Evolutionary conservation across 768 basidiomycete species (phyloP).

Genomic region (Vararia minispora): DNA sequence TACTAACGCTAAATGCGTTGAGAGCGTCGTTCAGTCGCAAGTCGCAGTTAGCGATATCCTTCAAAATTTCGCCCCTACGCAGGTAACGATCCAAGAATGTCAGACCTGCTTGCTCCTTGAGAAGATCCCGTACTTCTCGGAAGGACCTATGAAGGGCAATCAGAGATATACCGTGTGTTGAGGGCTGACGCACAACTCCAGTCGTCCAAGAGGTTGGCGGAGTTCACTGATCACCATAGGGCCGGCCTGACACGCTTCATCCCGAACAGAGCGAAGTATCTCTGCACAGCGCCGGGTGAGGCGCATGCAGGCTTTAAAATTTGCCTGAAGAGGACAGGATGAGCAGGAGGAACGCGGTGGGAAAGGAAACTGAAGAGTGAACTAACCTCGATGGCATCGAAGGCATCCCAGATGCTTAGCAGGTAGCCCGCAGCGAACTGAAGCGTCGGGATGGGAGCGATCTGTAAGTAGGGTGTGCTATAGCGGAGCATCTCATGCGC

Average conservation of each 20-base stretch:
- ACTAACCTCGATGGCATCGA: slow-evolving; percentile 45
- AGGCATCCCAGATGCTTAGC: slow-evolving; percentile 48
- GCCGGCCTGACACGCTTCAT: slow-evolving; percentile 47
- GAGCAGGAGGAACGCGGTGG: background rate
- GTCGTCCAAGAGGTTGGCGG: slow-evolving; percentile 31
- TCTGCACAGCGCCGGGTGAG: slow-evolving; percentile 62
- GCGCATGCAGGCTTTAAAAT: slow-evolving; percentile 52
- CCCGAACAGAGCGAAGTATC: slow-evolving; percentile 44
- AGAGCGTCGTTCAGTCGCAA: slow-evolving; percentile 40
- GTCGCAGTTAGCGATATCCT: slow-evolving; percentile 39
- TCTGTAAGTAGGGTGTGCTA: slow-evolving; percentile 29
- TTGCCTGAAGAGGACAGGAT: slow-evolving; percentile 31
- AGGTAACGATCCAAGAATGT: slow-evolving; percentile 72
- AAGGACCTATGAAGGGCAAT: slow-evolving; percentile 24
- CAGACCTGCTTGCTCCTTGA: slow-evolving; percentile 44
- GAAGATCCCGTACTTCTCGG: slow-evolving; percentile 31
- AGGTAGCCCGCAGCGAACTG: slow-evolving; percentile 37
- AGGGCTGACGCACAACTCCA: slow-evolving; percentile 30
- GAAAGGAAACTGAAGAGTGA: background rate
- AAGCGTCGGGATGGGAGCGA: slow-evolving; percentile 45
- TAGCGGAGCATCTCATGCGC: slow-evolving; percentile 31
- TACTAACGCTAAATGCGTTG: slow-evolving; percentile 36
- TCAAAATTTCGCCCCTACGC: slow-evolving; percentile 52
- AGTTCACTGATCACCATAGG: slow-evolving; percentile 36
- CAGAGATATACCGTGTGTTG: background rate